Conservation (phyloP, 148 eudicot genomes). For the Tetragonia tetragonoides region DNA sequence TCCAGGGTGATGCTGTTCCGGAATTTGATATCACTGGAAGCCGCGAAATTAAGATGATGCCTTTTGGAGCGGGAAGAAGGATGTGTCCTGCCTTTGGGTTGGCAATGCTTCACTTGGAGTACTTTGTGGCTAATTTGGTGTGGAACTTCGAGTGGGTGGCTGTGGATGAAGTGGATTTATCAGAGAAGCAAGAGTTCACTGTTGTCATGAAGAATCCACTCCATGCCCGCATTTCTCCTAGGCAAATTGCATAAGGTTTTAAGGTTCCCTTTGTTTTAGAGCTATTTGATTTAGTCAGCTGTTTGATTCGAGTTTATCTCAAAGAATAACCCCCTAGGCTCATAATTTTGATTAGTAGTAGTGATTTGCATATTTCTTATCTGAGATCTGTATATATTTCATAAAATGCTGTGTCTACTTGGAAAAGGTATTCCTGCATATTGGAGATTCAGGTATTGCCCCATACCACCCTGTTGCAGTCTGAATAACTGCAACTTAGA, state of each 20-base stretch:
- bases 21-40: conserved; percentile 8
- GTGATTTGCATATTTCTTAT: too few species aligned
- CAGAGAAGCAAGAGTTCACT: conserved; percentile 15
- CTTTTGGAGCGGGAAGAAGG: conserved; percentile 6
- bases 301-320: too few species aligned
- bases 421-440: too few species aligned
- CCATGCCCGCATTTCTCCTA: conserved; percentile 5
- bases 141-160: conserved; percentile 16
- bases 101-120: conserved; percentile 10
- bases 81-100: not conserved
- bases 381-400: too few species aligned
- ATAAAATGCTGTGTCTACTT: too few species aligned
- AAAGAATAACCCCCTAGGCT: too few species aligned
- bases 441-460: too few species aligned
- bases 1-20: not conserved
- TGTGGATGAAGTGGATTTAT: conserved; percentile 10
- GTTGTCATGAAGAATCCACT: conserved; percentile 11
- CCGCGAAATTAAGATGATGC: conserved; percentile 9
- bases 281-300: too few species aligned
- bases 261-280: not conserved
- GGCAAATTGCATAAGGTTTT: not conserved
- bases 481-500: too few species aligned
- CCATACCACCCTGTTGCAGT: too few species aligned
- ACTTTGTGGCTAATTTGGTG: conserved; percentile 13
- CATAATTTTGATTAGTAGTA: too few species aligned